These are phyloP conservation scores for Capsicum pubescens DNA, from an alignment of 257 asterid species.

Conservation along the genomic window DNA sequence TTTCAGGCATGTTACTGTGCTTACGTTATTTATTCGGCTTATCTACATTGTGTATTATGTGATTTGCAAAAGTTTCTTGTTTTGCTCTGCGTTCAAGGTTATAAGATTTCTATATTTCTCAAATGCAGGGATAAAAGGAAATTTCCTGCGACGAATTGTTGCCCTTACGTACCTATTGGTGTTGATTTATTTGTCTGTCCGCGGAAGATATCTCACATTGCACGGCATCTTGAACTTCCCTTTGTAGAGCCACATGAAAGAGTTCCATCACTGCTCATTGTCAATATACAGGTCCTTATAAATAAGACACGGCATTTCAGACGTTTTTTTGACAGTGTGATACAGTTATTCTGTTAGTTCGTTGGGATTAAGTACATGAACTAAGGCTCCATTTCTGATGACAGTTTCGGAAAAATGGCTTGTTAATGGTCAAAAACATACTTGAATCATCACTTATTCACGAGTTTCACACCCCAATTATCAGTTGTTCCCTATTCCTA, in stretches of 20 bases:
- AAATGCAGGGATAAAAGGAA: constrained; percentile 81
- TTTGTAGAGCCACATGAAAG: constrained; percentile 43
- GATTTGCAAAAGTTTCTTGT: not conserved
- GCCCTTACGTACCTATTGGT: constrained; percentile 78
- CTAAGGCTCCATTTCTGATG: not conserved
- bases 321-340: not conserved
- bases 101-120: not conserved
- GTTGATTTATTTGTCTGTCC: constrained; percentile 75
- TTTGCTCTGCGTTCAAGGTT: not conserved
- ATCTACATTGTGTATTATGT: not conserved
- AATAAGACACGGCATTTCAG: not conserved
- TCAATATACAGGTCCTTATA: constrained; percentile 71
- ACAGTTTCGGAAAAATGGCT: not conserved
- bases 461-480: too few relatives aligned
- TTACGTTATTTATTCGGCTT: not conserved
- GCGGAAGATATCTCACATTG: constrained; percentile 74
- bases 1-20: constrained; percentile 59
- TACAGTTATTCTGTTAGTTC: not conserved
- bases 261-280: constrained; percentile 72
- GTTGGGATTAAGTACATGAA: constrained; percentile 8
- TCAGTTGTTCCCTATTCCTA: too few relatives aligned
- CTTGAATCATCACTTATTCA: too few relatives aligned
- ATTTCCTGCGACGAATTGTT: constrained; percentile 61
- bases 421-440: not conserved
- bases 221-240: constrained; percentile 79